These are phyloP conservation scores for Aspergillus udagawae DNA, from an alignment of 2,329 filamentous ascomycete species.

Conservation along the genomic window DNA sequence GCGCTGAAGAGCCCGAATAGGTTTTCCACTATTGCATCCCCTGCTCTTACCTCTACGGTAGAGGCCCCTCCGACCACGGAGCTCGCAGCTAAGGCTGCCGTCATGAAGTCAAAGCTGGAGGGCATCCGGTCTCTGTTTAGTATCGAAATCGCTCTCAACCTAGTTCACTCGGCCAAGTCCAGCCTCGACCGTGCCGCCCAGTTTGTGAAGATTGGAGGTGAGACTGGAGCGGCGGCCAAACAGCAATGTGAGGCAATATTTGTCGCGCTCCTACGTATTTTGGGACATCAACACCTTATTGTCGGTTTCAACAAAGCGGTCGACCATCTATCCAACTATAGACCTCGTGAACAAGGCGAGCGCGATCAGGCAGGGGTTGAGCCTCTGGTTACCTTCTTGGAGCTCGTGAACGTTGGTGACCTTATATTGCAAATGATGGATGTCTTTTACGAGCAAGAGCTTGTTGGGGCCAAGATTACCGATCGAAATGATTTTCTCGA, in stretches of 20 bases:
- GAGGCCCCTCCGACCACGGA: conserved; percentile 78
- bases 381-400: conserved; percentile 90
- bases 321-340: conserved; percentile 83
- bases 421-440: conserved; percentile 98
- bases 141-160: conserved; percentile 85
- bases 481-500: conserved; percentile 95
- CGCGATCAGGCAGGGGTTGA: conserved; percentile 69
- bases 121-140: conserved; percentile 94
- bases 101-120: conserved; percentile 92
- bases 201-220: conserved; percentile 75
- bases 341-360: conserved; percentile 69
- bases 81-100: conserved; percentile 91
- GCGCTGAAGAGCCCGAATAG: conserved; percentile 30
- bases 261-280: conserved; percentile 73
- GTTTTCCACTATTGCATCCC: conserved; percentile 36
- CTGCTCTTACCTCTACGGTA: conserved; percentile 38
- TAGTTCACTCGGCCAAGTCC: conserved; percentile 84
- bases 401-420: conserved; percentile 96
- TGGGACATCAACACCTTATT: conserved; percentile 84
- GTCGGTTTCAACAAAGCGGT: conserved; percentile 93
- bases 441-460: conserved; percentile 95
- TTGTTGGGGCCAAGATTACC: conserved; percentile 74
- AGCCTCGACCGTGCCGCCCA: conserved; percentile 80
- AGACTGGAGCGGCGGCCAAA: conserved; percentile 74
- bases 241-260: conserved; percentile 91